Evolutionary conservation across 140 eudicot species (phyloP), one percentile per base, ranked within the genome.

Genomic region (Ambrosia hybrid): DNA sequence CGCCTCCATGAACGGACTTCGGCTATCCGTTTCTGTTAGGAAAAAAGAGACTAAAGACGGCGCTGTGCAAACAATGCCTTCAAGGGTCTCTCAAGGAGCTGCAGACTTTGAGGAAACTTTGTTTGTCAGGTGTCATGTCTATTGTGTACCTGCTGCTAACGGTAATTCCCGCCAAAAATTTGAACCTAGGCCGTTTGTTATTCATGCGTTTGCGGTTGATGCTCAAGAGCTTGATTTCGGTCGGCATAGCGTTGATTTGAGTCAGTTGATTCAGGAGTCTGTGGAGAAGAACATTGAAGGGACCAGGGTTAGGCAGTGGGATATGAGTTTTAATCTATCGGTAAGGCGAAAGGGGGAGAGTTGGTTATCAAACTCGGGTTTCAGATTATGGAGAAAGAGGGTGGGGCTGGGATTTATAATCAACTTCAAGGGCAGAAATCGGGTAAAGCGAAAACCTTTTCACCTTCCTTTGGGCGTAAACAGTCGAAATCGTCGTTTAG

Each of bases 71-170:
- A 94, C 99, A 2, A 94, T 94, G 99, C 99, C 99, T 8, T 90
- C 99, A 6, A 83, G 99, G 68, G 99, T 94, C 33, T 84, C 97
- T 9, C 94, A 94, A 33, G 96, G 94, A n/a, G 97, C 96, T 33
- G 97, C 99, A n/a, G 99, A 94, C 74, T 94, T 94, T 58, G 97
- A 94, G 60, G 99, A 94, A 78, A 94, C 96, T 2, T 60, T 94
- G 10, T 94, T 94, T 45, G 39, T 90, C 6, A 83, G 91, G 86
- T 88, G 97, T 56, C 89, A 94, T 67, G 99, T 94, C 48, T 94
- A 94, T 74, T 86, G 81, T 76, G 57, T 80, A 2, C 88, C 88
- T 1, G 90, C 84, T 0, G 79, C 85, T 4, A 87, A 84, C 34
- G 81, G 78, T 3, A 80, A 76, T 3, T 51, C 84, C 0, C 83